Evolutionary conservation across 2,329 filamentous ascomycete species (phyloP), one percentile per base, ranked within the genome.

Genomic region (Trichophyton rubrum): DNA sequence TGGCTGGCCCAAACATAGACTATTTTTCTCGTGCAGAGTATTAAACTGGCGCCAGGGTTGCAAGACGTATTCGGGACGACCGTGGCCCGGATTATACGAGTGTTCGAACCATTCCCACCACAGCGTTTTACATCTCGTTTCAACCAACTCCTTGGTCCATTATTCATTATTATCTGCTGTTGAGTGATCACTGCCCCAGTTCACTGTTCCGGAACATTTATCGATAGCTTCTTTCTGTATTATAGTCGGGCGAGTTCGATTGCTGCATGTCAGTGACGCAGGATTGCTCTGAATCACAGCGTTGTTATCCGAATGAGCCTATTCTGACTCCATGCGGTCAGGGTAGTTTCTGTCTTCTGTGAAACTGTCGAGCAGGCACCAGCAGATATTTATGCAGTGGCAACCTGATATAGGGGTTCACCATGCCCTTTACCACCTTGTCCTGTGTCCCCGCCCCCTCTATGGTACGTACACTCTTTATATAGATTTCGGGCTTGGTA

Each of bases 1-100:
- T 35, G 51, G 51, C 38, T 55, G 51, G 51, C 27, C 51, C 51
- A 55, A 55, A 55, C 51, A 55, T 55, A 55, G 51, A 55, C 51
- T 55, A 55, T 55, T n/a, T 55, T n/a, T n/a, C 51, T 20, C 17
- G 51, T 55, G 51, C 51, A 55, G 51, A 55, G 51, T 20, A 55
- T 55, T 13, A 20, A 55, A 55, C 51, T 15, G 51, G 24, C n/a
- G 51, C 51, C 51, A 55, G 51, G 51, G 27, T 17, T 35, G 27
- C 33, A 17, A 55, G 51, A 27, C 51, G n/a, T 55, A 8, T 17
- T 55, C 51, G 51, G 51, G 27, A 17, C 51, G 30, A 55, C 51
- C 51, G 15, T 20, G 27, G 30, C 24, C 51, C 51, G 27, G 33
- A 24, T 17, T n/a, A 55, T 55, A 55, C 51, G 51, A 8, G 51